Evolutionary conservation across 2,329 filamentous ascomycete genomes (phyloP).

Genomic region (Sporothrix humicola): DNA sequence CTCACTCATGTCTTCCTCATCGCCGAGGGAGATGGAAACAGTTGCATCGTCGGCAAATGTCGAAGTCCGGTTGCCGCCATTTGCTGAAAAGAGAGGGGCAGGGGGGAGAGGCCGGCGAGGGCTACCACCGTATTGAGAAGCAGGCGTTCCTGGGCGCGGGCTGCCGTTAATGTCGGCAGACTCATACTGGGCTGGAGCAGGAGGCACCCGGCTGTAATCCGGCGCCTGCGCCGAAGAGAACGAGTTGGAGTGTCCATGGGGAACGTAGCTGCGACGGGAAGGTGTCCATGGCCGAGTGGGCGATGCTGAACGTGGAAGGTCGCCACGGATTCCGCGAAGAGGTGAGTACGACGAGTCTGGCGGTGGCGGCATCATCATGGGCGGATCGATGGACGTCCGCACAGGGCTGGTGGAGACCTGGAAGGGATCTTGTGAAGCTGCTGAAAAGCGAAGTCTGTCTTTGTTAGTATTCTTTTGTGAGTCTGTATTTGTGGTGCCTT

Average conservation of each 20-base stretch:
- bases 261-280: slow-evolving; percentile 44
- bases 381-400: slow-evolving; percentile 59
- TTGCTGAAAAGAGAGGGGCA: slow-evolving; percentile 75
- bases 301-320: slow-evolving; percentile 58
- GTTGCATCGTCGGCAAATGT: slow-evolving; percentile 70
- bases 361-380: slow-evolving; percentile 59
- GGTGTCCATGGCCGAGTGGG: slow-evolving; percentile 66
- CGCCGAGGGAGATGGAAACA: slow-evolving; percentile 69
- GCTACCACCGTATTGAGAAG: slow-evolving; percentile 85
- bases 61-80: slow-evolving; percentile 51
- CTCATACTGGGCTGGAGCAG: slow-evolving; percentile 77
- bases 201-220: slow-evolving; percentile 69
- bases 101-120: slow-evolving; percentile 86
- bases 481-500: not conserved
- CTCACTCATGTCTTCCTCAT: slow-evolving; percentile 62
- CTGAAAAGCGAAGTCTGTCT: slow-evolving; percentile 29
- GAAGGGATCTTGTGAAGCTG: slow-evolving; percentile 35
- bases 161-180: slow-evolving; percentile 87
- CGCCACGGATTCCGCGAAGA: slow-evolving; percentile 18
- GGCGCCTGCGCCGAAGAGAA: slow-evolving; percentile 44
- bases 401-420: not conserved
- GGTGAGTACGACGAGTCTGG: slow-evolving; percentile 66
- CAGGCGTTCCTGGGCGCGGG: slow-evolving; percentile 87
- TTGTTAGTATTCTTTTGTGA: slow-evolving; percentile 25
- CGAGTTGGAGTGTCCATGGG: slow-evolving; percentile 42